Evolutionary conservation across 441 rosid species (phyloP), one percentile per base, ranked within the genome.

Genomic region (Gossypium davidsonii): DNA sequence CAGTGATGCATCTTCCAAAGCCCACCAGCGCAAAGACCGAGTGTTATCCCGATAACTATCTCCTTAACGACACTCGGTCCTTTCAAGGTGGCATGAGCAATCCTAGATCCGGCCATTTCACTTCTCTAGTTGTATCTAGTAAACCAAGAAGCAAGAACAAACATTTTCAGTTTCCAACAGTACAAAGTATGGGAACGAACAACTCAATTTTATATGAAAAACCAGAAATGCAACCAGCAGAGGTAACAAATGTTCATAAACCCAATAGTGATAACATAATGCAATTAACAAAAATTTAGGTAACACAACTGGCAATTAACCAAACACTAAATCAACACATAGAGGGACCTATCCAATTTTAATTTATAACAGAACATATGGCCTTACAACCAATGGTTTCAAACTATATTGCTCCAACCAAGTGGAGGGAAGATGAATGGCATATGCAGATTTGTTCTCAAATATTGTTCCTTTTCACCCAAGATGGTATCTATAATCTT

Each of bases 1-100:
- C 96, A 90, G 76, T 92, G 94, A 81, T 90, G 90, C 90, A 89
- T 90, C 85, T 92, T 92, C 96, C 96, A 92, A 14, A 90, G 79
- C 57, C 92, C 72, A 31, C 93, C 96, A 6, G 91, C 94, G 52
- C 78, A 80, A 73, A 90, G 61, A 26, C 93, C 94, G n/a, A 92
- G 89, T 0, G 78, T 77, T 66, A 89, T 14, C 25, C 91, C 97
- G 4, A 85, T 85, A 21, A 77, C 12, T 15, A 92, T 71, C 83
- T 92, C 96, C 86, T 85, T 89, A 8, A 88, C 78, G 51, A 90
- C 89, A 67, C 91, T 92, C 20, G 97, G 97, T 57, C 92, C 97
- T 73, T 85, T 90, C 85, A 90, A 76, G 64, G 96, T 89, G 20
- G 84, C 88, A 66, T 92, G 90, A 51, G 91, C 90, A 75, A 89